Percentiles rank a stretch among this genome's conserved stretches.
Evolutionary conservation across 495 filamentous ascomycete species (phyloP).

Genomic region (Aspergillus leporis): DNA sequence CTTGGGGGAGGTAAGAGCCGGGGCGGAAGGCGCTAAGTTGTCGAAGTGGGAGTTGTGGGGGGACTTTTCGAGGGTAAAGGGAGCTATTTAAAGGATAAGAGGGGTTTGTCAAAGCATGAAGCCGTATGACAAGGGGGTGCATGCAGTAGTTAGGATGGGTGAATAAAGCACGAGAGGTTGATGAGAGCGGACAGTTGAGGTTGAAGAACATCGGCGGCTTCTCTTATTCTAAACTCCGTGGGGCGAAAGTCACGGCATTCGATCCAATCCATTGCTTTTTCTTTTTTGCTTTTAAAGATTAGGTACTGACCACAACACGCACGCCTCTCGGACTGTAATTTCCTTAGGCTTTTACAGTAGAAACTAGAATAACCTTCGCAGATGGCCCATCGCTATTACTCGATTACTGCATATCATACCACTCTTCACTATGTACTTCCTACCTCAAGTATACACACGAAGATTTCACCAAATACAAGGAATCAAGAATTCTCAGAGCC

Average conservation of each 20-base stretch:
- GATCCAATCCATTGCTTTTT: not conserved
- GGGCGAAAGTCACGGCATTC: conserved; percentile 17
- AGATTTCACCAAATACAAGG: no score
- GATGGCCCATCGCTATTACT: no score
- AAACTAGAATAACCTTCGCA: no score
- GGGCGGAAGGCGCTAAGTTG: conserved; percentile 17
- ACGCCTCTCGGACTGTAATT: not conserved
- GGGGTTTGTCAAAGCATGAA: not conserved
- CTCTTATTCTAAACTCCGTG: conserved; percentile 23
- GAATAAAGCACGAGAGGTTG: conserved; percentile 5
- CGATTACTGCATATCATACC: no score
- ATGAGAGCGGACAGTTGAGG: conserved; percentile 7
- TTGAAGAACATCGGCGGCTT: conserved; percentile 19
- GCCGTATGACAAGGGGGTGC: not conserved
- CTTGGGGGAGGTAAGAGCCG: conserved; percentile 8
- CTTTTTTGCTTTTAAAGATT: not conserved
- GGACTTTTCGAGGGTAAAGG: not conserved
- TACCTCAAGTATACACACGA: no score
- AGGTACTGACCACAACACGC: not conserved
- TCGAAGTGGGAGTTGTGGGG: conserved; percentile 6
- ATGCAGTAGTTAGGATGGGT: not conserved
- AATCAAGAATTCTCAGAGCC: no score
- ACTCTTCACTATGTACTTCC: not conserved
- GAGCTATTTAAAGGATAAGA: not conserved
- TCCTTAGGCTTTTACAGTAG: not conserved